Evolutionary conservation across 306 rosid species (phyloP).

Genomic region (Betula pendula): DNA sequence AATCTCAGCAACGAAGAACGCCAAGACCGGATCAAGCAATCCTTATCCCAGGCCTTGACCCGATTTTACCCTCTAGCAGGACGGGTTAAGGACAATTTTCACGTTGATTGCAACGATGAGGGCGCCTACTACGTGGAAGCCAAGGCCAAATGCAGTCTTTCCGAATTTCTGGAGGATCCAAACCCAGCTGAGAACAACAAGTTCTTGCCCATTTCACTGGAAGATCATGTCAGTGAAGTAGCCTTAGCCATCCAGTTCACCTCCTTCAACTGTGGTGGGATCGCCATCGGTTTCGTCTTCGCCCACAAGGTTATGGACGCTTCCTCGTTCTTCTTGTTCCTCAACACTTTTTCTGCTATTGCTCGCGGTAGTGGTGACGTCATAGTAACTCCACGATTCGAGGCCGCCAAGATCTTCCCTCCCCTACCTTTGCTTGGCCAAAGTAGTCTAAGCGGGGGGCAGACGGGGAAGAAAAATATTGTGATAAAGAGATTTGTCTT

Average conservation of each 20-base stretch:
- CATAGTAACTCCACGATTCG: constrained; percentile 3
- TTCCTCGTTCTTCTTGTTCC: neutral
- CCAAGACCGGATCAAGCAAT: constrained; percentile 8
- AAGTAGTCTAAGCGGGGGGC: neutral
- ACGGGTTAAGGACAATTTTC: constrained; percentile 9
- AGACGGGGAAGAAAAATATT: constrained; percentile 20
- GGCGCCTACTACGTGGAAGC: constrained; percentile 31
- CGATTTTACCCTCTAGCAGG: constrained; percentile 34
- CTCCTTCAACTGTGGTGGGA: constrained; percentile 23
- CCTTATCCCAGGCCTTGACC: constrained; percentile 28
- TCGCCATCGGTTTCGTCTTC: constrained; percentile 11
- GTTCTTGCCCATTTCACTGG: neutral
- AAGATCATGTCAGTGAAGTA: neutral
- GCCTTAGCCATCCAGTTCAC: constrained; percentile 4
- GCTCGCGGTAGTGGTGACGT: neutral
- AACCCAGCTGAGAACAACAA: constrained; percentile 2
- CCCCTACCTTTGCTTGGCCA: constrained; percentile 22
- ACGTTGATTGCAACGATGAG: constrained; percentile 25
- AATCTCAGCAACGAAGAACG: neutral
- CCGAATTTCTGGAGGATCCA: constrained; percentile 4
- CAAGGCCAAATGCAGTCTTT: neutral
- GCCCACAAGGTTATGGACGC: constrained; percentile 27
- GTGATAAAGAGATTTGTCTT: constrained; percentile 29
- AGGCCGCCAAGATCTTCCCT: constrained; percentile 36
- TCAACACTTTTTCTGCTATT: constrained; percentile 24